Conservation (phyloP, 805 yeast species). For the Starmera pachycereana region DNA sequence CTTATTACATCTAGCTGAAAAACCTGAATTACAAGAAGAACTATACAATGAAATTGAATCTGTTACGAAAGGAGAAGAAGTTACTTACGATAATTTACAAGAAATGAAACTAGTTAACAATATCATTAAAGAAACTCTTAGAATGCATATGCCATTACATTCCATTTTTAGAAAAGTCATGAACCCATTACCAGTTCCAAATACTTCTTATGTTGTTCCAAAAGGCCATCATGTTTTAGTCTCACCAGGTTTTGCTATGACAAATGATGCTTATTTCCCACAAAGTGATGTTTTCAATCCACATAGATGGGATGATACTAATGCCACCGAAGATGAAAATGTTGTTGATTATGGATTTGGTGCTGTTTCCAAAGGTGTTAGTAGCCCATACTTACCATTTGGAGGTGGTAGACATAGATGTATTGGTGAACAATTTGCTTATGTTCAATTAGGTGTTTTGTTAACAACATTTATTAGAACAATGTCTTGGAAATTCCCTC, state of each 20-base stretch:
- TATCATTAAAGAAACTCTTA: conserved; percentile 83
- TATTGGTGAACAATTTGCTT: conserved; percentile 98
- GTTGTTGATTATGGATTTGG: conserved; percentile 95
- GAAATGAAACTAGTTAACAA: conserved; percentile 75
- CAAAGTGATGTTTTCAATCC: conserved; percentile 66
- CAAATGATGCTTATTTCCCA: conserved; percentile 70
- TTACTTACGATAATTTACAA: conserved; percentile 75
- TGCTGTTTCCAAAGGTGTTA: conserved; percentile 89
- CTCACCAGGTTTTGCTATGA: conserved; percentile 87
- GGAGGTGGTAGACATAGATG: conserved; percentile 99
- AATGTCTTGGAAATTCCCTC: conserved; percentile 63
- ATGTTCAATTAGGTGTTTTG: conserved; percentile 81
- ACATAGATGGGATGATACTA: conserved; percentile 66
- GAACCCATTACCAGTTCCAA: conserved; percentile 70
- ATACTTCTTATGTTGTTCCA: conserved; percentile 74
- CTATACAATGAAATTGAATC: conserved; percentile 62
- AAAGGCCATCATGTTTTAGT: conserved; percentile 83
- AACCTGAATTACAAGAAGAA: conserved; percentile 77
- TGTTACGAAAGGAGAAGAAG: conserved; percentile 49
- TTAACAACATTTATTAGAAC: conserved; percentile 66
- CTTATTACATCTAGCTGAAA: conserved; percentile 79
- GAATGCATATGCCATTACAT: conserved; percentile 95
- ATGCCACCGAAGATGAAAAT: conserved; percentile 16
- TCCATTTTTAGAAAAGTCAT: conserved; percentile 89
- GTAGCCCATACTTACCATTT: conserved; percentile 92